Percentiles rank a stretch among this genome's conserved stretches.
These are phyloP conservation scores for Noccaea caerulescens DNA, from an alignment of 345 rosid species.

Conservation along the genomic window DNA sequence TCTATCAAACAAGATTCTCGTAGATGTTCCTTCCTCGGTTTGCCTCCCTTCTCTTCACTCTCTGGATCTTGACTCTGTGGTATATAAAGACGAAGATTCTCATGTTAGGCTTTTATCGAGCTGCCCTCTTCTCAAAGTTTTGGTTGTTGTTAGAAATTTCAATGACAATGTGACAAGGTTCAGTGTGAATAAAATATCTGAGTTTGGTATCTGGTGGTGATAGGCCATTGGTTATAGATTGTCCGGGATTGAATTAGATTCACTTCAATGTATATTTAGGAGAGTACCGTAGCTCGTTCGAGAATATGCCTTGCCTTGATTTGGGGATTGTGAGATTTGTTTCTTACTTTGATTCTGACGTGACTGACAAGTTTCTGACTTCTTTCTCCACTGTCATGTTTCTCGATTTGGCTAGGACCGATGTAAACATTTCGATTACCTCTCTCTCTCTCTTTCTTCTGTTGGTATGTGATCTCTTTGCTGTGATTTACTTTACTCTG, in stretches of 20 bases:
- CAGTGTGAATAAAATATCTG: not conserved
- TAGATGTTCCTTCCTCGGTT: not conserved
- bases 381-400: not conserved
- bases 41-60: not conserved
- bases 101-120: conserved; percentile 15
- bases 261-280: not conserved
- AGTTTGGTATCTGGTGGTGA: not conserved
- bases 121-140: conserved; percentile 15
- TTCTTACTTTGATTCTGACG: not conserved
- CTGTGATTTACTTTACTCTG: not conserved
- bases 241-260: not conserved
- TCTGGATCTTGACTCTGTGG: not conserved
- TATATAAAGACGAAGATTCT: conserved; percentile 27
- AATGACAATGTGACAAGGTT: conserved; percentile 16
- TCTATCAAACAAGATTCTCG: not conserved
- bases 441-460: not conserved
- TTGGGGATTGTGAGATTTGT: not conserved
- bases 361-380: not conserved
- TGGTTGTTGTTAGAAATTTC: not conserved
- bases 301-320: conserved; percentile 12
- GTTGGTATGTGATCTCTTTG: not conserved
- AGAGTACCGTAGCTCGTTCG: not conserved
- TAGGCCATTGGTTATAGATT: conserved; percentile 4
- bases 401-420: not conserved
- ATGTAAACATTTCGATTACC: not conserved